Evolutionary conservation across 208 protist genomes (phyloP), one percentile per base, ranked within the genome.

Genomic region (Spongospora subterranea): DNA sequence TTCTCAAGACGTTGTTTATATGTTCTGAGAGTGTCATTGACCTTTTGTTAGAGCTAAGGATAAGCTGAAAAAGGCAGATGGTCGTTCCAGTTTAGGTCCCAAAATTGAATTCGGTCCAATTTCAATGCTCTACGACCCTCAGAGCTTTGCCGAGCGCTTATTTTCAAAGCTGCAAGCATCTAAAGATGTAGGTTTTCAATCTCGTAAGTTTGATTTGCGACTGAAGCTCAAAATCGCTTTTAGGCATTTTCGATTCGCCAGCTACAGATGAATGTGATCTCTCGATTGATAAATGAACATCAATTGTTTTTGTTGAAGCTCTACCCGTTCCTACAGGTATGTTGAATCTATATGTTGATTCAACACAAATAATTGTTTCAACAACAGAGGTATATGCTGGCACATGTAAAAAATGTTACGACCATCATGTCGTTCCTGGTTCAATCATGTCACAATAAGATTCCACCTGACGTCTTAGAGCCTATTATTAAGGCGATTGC

Each of bases 381-480:
- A 20, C 40, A 20, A 35, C 35, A 82, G 71, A 6, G 71, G 17
- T 82, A 82, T 43, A 6, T 82, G 71, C n/a, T 40, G 17, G 71
- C 71, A 20, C 71, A 82, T 82, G 71, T 82, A 20, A 82, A 82
- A 35, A 82, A 82, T 82, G 71, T 82, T 6, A 82, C 71, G 17
- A 43, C 71, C 17, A 43, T 82, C 71, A 82, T 82, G 71, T 82
- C 71, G 35, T 82, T 82, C 71, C n/a, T 82, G 71, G 71, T 82
- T 6, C 71, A 82, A 43, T 82, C 71, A 6, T 82, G 71, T 43
- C 71, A 82, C 40, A 82, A n/a, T n/a, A 82, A 82, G 40, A 43
- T 82, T 43, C 71, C 71, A 20, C 71, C 71, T 6, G 71, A 82
- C 71, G 71, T 82, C 40, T n/a, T 82, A 6, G 71, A 82, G n/a